Conservation (phyloP, 1,284 basidiomycete genomes). For the Uromyces viciae-fabae region DNA sequence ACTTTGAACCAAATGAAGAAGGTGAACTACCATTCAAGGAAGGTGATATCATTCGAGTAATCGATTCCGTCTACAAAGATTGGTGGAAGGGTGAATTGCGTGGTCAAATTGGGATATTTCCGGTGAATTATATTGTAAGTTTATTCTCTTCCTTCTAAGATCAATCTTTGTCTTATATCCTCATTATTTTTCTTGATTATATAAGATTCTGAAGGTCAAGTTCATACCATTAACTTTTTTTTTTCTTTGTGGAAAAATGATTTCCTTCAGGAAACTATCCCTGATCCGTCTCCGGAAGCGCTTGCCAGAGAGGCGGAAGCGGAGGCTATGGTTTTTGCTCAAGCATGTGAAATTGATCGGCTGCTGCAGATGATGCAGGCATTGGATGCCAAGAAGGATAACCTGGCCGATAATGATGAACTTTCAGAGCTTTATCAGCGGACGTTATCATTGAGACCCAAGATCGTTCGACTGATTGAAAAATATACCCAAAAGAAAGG, state of each 20-base stretch:
- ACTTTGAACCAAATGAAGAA: constrained; percentile 80
- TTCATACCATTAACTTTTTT: neutral
- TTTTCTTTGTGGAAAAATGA: neutral
- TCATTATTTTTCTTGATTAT: neutral
- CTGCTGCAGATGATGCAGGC: constrained; percentile 73
- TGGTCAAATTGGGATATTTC: constrained; percentile 93
- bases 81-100: constrained; percentile 97
- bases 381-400: constrained; percentile 69
- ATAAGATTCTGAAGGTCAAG: neutral
- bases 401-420: constrained; percentile 88
- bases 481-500: constrained; percentile 90
- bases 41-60: constrained; percentile 91
- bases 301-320: constrained; percentile 78
- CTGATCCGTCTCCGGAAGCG: constrained; percentile 75
- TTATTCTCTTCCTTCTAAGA: constrained; percentile 24
- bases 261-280: constrained; percentile 70
- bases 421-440: constrained; percentile 89
- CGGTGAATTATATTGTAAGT: constrained; percentile 88
- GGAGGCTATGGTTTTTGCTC: constrained; percentile 79
- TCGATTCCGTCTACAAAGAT: constrained; percentile 90
- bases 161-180: neutral
- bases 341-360: constrained; percentile 81
- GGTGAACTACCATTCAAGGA: constrained; percentile 90
- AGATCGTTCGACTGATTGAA: constrained; percentile 93
- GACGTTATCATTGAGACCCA: constrained; percentile 80